A percentile compares a stretch with the other conserved stretches of the same genome.
Conservation (phyloP, 116 monocot species). For the Papilionanthe hybrid region DNA sequence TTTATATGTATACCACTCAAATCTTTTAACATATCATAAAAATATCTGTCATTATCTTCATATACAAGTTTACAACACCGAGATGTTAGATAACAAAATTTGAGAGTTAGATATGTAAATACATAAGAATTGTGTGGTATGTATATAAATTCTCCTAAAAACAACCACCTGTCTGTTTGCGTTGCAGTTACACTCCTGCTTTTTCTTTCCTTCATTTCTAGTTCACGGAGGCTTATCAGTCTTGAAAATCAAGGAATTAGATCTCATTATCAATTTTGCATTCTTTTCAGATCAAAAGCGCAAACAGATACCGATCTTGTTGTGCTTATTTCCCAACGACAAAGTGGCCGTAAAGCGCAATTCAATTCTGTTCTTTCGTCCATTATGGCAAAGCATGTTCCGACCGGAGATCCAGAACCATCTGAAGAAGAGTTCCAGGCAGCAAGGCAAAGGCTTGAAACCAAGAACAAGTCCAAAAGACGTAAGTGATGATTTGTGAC, state of each 20-base stretch:
- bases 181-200: background rate
- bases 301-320: conserved; percentile 53
- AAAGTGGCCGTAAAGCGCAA: conserved; percentile 48
- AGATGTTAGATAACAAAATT: too few species aligned
- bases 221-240: background rate
- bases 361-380: conserved; percentile 73
- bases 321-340: conserved; percentile 56
- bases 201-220: background rate
- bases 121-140: too few species aligned
- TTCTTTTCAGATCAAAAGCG: conserved; percentile 44
- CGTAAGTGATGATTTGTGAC: background rate
- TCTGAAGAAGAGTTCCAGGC: conserved; percentile 86
- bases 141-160: too few species aligned
- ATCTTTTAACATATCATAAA: too few species aligned
- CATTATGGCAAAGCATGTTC: conserved; percentile 43
- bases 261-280: background rate
- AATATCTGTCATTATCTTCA: too few species aligned
- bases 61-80: too few species aligned
- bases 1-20: too few species aligned
- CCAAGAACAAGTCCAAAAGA: conserved; percentile 12
- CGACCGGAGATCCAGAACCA: conserved; percentile 41
- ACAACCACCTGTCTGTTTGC: background rate
- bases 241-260: background rate
- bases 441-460: conserved; percentile 67
- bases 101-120: too few species aligned